Evolutionary conservation across 805 yeast genomes (phyloP).

Genomic region (Wickerhamiella nectarea): DNA sequence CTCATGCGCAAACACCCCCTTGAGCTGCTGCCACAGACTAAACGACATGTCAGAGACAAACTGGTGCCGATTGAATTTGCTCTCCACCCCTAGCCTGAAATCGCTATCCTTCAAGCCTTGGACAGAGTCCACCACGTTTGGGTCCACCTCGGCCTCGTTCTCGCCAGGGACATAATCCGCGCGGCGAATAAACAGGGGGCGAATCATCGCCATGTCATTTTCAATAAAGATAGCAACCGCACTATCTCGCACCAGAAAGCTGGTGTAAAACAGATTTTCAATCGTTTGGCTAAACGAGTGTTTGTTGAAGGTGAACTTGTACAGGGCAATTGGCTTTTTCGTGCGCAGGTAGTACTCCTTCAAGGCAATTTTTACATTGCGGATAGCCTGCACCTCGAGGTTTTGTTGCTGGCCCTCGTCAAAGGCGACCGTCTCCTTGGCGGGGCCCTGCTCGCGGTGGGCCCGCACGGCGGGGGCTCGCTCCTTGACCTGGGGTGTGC

Average conservation of each 20-base stretch:
- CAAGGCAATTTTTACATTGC: background rate
- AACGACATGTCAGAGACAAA: constrained; percentile 2
- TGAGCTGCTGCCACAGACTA: background rate
- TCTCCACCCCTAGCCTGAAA: background rate
- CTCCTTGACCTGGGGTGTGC: background rate
- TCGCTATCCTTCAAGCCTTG: background rate
- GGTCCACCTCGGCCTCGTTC: background rate
- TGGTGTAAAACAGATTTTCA: constrained; percentile 71
- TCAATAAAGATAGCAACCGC: constrained; percentile 42
- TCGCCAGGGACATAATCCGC: constrained; percentile 17
- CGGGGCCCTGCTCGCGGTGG: constrained; percentile 6
- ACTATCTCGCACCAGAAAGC: constrained; percentile 69
- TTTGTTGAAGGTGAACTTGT: constrained; percentile 57
- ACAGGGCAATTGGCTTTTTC: constrained; percentile 37
- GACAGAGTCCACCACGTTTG: background rate
- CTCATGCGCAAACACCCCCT: background rate
- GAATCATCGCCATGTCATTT: constrained; percentile 11
- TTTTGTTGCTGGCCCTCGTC: constrained; percentile 4
- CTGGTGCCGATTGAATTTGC: background rate
- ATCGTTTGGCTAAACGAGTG: constrained; percentile 61
- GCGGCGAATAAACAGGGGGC: background rate
- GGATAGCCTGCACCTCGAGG: constrained; percentile 1
- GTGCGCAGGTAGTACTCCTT: background rate
- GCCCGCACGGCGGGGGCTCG: background rate
- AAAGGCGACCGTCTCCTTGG: constrained; percentile 7